Percentiles rank a stretch among this genome's conserved stretches.
These are phyloP conservation scores for Aphanocladium album DNA, from an alignment of 2,329 filamentous ascomycete species.

Conservation along the genomic window DNA sequence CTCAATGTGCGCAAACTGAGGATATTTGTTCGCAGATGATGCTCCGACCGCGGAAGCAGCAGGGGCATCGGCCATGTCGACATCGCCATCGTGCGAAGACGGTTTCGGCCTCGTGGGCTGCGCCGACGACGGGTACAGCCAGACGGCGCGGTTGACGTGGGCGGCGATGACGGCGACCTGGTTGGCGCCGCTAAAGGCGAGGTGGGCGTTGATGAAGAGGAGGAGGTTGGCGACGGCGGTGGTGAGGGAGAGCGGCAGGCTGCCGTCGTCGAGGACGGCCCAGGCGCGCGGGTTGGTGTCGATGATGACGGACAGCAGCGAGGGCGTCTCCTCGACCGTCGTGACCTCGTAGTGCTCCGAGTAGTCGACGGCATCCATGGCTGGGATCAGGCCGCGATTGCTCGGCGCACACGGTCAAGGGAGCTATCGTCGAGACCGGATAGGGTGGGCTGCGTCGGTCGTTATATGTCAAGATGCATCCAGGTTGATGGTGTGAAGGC, in stretches of 20 bases:
- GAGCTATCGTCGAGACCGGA: slow-evolving; percentile 15
- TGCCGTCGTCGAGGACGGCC: slow-evolving; percentile 64
- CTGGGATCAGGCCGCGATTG: slow-evolving; percentile 17
- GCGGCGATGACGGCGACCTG: slow-evolving; percentile 88
- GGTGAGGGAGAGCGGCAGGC: slow-evolving; percentile 76
- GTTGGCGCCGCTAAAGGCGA: slow-evolving; percentile 90
- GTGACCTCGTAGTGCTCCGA: slow-evolving; percentile 57
- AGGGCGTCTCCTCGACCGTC: slow-evolving; percentile 58
- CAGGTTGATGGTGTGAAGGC: background rate
- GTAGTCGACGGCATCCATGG: slow-evolving; percentile 51
- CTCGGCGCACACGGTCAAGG: background rate
- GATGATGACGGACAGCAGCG: slow-evolving; percentile 83
- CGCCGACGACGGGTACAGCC: slow-evolving; percentile 69
- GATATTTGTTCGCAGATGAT: slow-evolving; percentile 77
- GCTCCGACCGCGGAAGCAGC: slow-evolving; percentile 32
- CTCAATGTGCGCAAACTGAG: slow-evolving; percentile 85
- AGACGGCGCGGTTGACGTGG: slow-evolving; percentile 79
- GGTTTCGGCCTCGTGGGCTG: slow-evolving; percentile 21
- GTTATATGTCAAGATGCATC: background rate
- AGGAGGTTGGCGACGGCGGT: slow-evolving; percentile 83
- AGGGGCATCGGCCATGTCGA: slow-evolving; percentile 51
- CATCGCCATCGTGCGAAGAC: slow-evolving; percentile 40
- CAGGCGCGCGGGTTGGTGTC: slow-evolving; percentile 96
- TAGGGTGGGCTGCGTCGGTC: background rate
- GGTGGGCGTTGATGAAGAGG: slow-evolving; percentile 94